Conservation (phyloP, 2,329 filamentous ascomycete species). For the Cytospora piceae region DNA sequence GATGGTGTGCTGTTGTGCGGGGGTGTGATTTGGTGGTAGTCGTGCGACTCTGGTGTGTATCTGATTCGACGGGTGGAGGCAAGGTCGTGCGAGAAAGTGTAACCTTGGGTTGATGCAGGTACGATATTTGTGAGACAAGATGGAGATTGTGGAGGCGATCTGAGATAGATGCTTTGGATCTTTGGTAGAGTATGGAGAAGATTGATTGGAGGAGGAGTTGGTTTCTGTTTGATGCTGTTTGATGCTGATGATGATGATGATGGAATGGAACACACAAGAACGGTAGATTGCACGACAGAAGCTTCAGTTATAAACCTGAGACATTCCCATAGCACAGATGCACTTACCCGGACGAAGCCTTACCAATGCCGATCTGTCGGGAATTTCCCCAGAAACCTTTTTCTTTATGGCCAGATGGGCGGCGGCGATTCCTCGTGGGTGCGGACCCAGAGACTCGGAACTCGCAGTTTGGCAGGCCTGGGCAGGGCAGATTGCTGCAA, state of each 20-base stretch:
- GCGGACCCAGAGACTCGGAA: conserved; percentile 7
- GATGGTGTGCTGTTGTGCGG: conserved; percentile 10
- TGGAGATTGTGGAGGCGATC: conserved; percentile 10
- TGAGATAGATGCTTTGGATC: conserved; percentile 6
- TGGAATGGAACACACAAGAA: conserved; percentile 15
- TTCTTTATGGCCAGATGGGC: conserved; percentile 24
- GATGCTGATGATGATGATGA: conserved; percentile 24
- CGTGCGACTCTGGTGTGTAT: conserved; percentile 28
- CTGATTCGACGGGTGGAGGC: conserved; percentile 29
- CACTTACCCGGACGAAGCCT: conserved; percentile 22
- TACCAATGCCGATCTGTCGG: conserved; percentile 22
- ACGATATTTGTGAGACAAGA: conserved; percentile 5
- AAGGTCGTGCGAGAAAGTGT: conserved; percentile 11
- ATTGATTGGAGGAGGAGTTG: conserved; percentile 19
- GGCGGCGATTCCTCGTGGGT: conserved; percentile 28
- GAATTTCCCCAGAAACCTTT: conserved; percentile 21
- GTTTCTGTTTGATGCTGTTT: conserved; percentile 13
- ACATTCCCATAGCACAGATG: not conserved
- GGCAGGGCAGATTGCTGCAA: conserved; percentile 6
- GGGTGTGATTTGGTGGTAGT: not conserved
- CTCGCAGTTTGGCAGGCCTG: not conserved
- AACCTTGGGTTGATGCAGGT: conserved; percentile 18
- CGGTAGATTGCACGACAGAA: conserved; percentile 15
- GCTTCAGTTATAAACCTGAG: conserved; percentile 25
- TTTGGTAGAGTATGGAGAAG: conserved; percentile 2